Conservation (phyloP, 2,329 filamentous ascomycete genomes). For the Hypoxylon sp. region DNA sequence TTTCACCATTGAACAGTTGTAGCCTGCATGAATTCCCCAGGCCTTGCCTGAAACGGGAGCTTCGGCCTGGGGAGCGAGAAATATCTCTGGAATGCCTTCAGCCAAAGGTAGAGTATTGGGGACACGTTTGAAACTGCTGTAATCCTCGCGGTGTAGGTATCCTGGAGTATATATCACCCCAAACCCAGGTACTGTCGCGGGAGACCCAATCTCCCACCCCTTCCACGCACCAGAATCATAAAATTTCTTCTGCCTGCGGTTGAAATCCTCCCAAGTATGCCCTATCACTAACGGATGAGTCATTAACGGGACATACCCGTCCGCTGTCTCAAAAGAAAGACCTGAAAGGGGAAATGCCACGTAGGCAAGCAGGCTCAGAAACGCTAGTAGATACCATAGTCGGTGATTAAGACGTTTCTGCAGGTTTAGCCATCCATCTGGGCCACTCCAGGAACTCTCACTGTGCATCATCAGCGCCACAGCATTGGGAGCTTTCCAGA, state of each 20-base stretch:
- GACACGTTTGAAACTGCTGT: not conserved
- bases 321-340: conserved; percentile 1
- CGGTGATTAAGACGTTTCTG: not conserved
- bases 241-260: not conserved
- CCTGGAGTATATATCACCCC: conserved; percentile 3
- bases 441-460: not conserved
- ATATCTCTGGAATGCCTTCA: conserved; percentile 1
- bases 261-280: conserved; percentile 3
- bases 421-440: not conserved
- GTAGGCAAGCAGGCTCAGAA: not conserved
- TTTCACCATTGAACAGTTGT: conserved; percentile 2
- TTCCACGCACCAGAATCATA: conserved; percentile 3
- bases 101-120: not conserved
- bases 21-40: conserved; percentile 2
- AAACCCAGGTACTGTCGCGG: not conserved
- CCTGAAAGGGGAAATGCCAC: not conserved
- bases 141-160: not conserved
- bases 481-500: not conserved
- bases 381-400: not conserved
- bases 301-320: conserved; percentile 1
- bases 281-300: not conserved
- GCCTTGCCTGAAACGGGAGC: not conserved
- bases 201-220: not conserved
- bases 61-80: not conserved
- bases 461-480: conserved; percentile 4